Evolutionary conservation across 805 yeast genomes (phyloP), one percentile per base, ranked within the genome.

Genomic region (Barnettozyma wickerhamii): DNA sequence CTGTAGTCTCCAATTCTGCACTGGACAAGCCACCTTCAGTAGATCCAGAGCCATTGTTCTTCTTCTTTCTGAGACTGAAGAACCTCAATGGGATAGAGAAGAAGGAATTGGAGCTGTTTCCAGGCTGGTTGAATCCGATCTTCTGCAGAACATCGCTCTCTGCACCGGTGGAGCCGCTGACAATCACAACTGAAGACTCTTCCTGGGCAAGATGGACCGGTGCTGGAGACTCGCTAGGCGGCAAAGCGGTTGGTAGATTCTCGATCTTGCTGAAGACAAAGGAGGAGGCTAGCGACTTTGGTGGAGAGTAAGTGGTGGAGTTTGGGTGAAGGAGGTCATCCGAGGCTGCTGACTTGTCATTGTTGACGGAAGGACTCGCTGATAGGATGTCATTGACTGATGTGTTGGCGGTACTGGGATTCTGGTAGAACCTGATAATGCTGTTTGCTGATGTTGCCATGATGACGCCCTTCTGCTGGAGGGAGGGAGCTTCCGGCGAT

Each of bases 391-490:
- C 36, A 19, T 33, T 33, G 9, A 23, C 13, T 14, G 49, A 40
- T 14, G 35, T 31, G 6, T 27, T 21, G 5, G 40, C 35, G 28
- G 46, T 38, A 13, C 37, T 30, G n/a, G 45, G 34, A 10, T 33
- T 33, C 27, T 45, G 47, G 34, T 48, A 48, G 29, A 42, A 34
- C 34, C 38, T 21, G 18, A 48, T 48, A 26, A 48, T 40, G 23
- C 51, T 48, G 24, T 35, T 48, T 12, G 49, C 44, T 23, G 44
- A 43, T 14, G 47, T 38, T 12, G 38, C 30, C 46, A 39, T 45
- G 4, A 17, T 26, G 27, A 29, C 7, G 19, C 10, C 14, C 20
- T 32, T 6, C n/a, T 10, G 7, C n/a, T n/a, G 2, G n/a, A 19
- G 9, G 24, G 35, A 15, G 9, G 26, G 12, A 33, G 14, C 28